Percentiles rank a stretch among this genome's conserved stretches.
phyloP scores from a whole-genome alignment of 1,139 yeast genomes.

The Saccharomyces pastorianus region DNA sequence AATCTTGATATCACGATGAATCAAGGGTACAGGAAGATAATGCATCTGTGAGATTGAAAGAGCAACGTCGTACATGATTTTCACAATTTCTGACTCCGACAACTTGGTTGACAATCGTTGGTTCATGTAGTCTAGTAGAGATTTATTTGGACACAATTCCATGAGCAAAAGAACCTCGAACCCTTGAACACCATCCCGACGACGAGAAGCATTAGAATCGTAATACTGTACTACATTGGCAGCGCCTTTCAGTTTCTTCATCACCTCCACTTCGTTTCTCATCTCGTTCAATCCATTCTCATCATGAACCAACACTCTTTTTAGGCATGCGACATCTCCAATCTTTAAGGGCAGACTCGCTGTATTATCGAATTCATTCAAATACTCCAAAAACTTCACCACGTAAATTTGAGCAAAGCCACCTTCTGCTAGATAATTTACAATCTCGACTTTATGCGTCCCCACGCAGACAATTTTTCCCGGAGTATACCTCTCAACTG shows the following conservation, averaged over 20 bases:
- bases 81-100: slow-evolving; percentile 71
- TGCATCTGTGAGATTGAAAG: slow-evolving; percentile 87
- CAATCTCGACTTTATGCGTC: slow-evolving; percentile 48
- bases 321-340: slow-evolving; percentile 54
- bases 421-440: slow-evolving; percentile 57
- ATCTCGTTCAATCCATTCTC: slow-evolving; percentile 59
- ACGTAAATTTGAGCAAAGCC: slow-evolving; percentile 77
- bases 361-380: slow-evolving; percentile 20
- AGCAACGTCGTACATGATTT: slow-evolving; percentile 75
- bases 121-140: slow-evolving; percentile 90
- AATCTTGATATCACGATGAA: slow-evolving; percentile 91
- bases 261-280: slow-evolving; percentile 75
- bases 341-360: slow-evolving; percentile 11
- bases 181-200: slow-evolving; percentile 23
- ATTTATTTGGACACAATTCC: slow-evolving; percentile 86
- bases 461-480: slow-evolving; percentile 62
- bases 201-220: slow-evolving; percentile 90
- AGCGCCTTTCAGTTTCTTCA: slow-evolving; percentile 75
- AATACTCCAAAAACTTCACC: slow-evolving; percentile 35
- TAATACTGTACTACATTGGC: slow-evolving; percentile 78
- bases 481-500: slow-evolving; percentile 26
- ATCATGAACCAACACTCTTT: slow-evolving; percentile 67
- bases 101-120: slow-evolving; percentile 75
- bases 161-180: slow-evolving; percentile 86
- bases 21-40: slow-evolving; percentile 65